Conservation (phyloP, 2,329 filamentous ascomycete species). For the Arthrobotrys musiformis region DNA sequence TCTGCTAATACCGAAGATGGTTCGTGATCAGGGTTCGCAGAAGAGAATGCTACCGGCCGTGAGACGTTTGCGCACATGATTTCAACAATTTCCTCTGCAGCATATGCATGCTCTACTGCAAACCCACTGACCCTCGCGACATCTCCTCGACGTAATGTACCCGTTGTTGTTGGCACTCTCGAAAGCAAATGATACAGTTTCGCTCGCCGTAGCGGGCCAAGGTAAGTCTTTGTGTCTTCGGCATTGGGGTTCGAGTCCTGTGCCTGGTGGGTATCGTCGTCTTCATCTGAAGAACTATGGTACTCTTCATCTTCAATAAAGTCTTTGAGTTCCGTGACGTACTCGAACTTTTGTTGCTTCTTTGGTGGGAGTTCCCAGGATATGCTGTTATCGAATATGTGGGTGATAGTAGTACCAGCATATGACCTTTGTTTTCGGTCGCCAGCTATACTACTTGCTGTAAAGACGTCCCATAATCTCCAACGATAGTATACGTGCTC, state of each 20-base stretch:
- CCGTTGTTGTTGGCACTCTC: slow-evolving; percentile 79
- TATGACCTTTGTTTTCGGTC: slow-evolving; percentile 52
- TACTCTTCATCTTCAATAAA: slow-evolving; percentile 87
- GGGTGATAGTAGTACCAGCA: slow-evolving; percentile 51
- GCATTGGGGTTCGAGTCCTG: slow-evolving; percentile 58
- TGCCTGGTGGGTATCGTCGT: slow-evolving; percentile 67
- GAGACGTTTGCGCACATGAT: slow-evolving; percentile 85
- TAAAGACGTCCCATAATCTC: slow-evolving; percentile 83
- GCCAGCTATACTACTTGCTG: slow-evolving; percentile 27
- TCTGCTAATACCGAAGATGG: slow-evolving; percentile 57
- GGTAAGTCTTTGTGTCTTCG: slow-evolving; percentile 69
- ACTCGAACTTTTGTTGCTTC: slow-evolving; percentile 80
- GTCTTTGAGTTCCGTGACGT: slow-evolving; percentile 78
- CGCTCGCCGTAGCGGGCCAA: slow-evolving; percentile 84
- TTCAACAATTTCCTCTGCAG: slow-evolving; percentile 85
- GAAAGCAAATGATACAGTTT: slow-evolving; percentile 86
- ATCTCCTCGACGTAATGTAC: slow-evolving; percentile 82
- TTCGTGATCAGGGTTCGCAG: slow-evolving; percentile 59
- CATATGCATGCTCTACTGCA: slow-evolving; percentile 87
- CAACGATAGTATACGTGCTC: slow-evolving; percentile 93
- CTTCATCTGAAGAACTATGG: slow-evolving; percentile 86
- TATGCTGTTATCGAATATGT: slow-evolving; percentile 77
- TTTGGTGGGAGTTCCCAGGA: slow-evolving; percentile 77
- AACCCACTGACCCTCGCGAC: slow-evolving; percentile 87
- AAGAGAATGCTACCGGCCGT: slow-evolving; percentile 77